Base-by-base conservation (phyloP, 495 filamentous ascomycete genomes). In the Aspergillus funiculosus region DNA sequence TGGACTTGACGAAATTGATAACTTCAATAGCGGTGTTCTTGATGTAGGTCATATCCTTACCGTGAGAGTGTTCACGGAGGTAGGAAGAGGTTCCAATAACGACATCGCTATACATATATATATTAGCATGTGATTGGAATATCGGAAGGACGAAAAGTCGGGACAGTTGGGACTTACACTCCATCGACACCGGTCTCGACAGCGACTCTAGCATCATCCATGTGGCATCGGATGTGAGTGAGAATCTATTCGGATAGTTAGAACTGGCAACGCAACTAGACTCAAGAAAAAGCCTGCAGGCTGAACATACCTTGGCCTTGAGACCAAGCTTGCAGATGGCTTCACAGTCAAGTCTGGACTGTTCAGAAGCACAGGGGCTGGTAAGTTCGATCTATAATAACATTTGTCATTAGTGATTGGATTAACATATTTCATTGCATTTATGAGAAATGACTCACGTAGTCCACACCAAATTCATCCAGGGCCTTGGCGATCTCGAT, bases 41-140 rank as follows among this genome's bases (percentile, higher is more conserved):
- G 53, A 95, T 95, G 66, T 85, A 87, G 48, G 81, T 81, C 83
- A 95, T 94, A 59, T 87, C 83, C 77, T 95, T 97, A 58, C 90
- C 89, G 66, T 95, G 88, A 46, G 81, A 86, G 75, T 97, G 86
- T 63, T 96, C 87, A 52, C 86, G 83, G 52, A 97, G 80, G 68
- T 88, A 89, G 45, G 82, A 87, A 7, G 86, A 91, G 3, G 90
- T 95, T 47, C 90, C 90, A 64, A 97, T 97, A 58, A 94, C 89
- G 52, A 96, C 83, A 63, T 95, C 89, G 42, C 78, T 80, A 45
- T n/a, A 26, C 13, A 15, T 19, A 40, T 13, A 31, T 30, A 37
- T n/a, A 28, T 56, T 38, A 51, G 41, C 22, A 19, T 40, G 17
- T 41, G 5, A 7, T 20, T 25, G 22, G 11, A 43, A 5, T 21